Percentiles rank a stretch among this genome's conserved stretches.
Evolutionary conservation across 176 grass and related monocot genomes (phyloP).

Genomic region (Oryza australiensis): DNA sequence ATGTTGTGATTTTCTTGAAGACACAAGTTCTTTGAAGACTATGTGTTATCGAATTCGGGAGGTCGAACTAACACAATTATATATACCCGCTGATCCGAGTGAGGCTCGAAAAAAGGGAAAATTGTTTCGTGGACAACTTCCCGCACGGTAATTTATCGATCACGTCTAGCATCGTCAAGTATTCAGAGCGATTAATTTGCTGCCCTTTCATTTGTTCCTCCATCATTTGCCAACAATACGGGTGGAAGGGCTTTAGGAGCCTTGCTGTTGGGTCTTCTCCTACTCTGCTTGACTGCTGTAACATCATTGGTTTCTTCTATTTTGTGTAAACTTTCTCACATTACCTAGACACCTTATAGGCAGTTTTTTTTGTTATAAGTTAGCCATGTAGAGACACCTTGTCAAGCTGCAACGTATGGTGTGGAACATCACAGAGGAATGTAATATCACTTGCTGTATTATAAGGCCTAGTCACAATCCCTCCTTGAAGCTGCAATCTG

Average conservation of each 20-base stretch:
- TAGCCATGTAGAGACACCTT: conserved; percentile 22
- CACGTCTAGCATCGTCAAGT: not conserved
- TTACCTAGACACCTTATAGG: not conserved
- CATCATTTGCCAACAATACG: not conserved
- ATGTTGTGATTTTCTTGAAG: not conserved
- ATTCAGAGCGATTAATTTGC: not conserved
- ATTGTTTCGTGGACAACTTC: not conserved
- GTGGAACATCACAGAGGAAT: conserved; percentile 1
- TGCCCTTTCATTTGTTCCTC: not conserved
- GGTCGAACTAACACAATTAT: not conserved
- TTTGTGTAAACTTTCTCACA: conserved; percentile 1
- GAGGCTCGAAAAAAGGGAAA: not conserved
- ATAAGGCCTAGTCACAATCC: not conserved
- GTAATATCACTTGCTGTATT: not conserved
- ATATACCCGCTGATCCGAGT: not conserved
- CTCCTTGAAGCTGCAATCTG: not conserved
- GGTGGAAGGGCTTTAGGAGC: not conserved
- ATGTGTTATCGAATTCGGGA: not conserved
- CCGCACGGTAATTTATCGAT: not conserved
- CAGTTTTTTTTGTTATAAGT: conserved; percentile 32
- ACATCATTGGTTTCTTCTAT: not conserved
- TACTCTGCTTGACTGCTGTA: not conserved
- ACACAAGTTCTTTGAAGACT: not conserved
- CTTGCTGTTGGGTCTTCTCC: not conserved
- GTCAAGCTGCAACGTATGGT: not conserved